Evolutionary conservation across 1,284 basidiomycete genomes (phyloP).

Genomic region (Rhodotorula sp.): DNA sequence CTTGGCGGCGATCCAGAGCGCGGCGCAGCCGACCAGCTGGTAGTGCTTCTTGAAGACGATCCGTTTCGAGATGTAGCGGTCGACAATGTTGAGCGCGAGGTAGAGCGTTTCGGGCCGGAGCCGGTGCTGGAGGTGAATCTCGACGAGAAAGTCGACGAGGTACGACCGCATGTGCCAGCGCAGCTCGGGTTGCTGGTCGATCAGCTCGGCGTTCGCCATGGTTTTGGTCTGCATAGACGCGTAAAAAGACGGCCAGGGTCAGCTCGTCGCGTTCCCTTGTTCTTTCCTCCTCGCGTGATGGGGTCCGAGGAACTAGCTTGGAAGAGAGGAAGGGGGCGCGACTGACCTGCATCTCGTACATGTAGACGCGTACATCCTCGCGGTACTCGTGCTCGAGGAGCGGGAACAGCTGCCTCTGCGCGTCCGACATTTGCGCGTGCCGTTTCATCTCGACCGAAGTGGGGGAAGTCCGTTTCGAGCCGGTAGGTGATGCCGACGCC

Average conservation of each 20-base stretch:
- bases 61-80: slow-evolving; percentile 97
- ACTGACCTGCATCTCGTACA: slow-evolving; percentile 96
- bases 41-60: slow-evolving; percentile 99
- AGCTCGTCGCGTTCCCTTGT: background rate
- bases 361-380: slow-evolving; percentile 86
- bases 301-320: too few species aligned
- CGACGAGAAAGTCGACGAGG: slow-evolving; percentile 97
- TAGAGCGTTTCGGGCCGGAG: slow-evolving; percentile 97
- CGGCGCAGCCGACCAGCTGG: slow-evolving; percentile 96
- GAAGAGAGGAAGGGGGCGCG: too few species aligned
- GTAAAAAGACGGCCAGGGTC: slow-evolving; percentile 2
- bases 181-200: slow-evolving; percentile 90
- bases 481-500: slow-evolving; percentile 25
- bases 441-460: slow-evolving; percentile 37
- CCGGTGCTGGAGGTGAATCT: slow-evolving; percentile 95
- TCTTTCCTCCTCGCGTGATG: background rate
- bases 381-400: slow-evolving; percentile 86
- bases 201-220: slow-evolving; percentile 83
- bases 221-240: slow-evolving; percentile 64
- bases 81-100: slow-evolving; percentile 96
- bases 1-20: slow-evolving; percentile 98
- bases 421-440: slow-evolving; percentile 27
- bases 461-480: slow-evolving; percentile 27
- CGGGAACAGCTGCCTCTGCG: slow-evolving; percentile 50
- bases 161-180: slow-evolving; percentile 84